Evolutionary conservation across 225 moss, liverwort and hornwort species (phyloP).

Genomic region (Thuidium tamariscinum): DNA sequence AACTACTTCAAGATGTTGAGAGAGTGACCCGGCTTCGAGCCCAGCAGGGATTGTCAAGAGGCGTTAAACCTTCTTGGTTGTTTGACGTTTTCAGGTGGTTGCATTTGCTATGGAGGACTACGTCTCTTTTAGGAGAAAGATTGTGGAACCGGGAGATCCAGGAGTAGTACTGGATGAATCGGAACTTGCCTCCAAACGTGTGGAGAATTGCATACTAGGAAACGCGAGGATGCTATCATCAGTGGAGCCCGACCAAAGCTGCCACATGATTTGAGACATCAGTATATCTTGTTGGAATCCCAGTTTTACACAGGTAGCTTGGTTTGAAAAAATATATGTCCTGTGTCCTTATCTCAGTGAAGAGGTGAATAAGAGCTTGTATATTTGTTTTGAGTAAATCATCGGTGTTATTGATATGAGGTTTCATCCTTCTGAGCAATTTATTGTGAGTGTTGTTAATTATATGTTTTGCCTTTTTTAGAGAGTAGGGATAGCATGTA

Average conservation of each 20-base stretch:
- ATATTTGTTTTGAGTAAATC: not conserved
- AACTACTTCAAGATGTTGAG: not conserved
- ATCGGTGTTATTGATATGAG: not conserved
- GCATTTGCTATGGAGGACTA: not conserved
- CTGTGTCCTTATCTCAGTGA: not conserved
- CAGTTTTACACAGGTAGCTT: not conserved
- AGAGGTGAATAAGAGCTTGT: not conserved
- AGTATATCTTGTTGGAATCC: too few relatives aligned
- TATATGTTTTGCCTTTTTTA: not conserved
- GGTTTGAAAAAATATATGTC: not conserved
- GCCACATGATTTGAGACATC: too few relatives aligned
- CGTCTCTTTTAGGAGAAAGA: not conserved
- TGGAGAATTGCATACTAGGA: not conserved
- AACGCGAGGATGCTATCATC: too few relatives aligned
- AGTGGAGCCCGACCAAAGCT: too few relatives aligned
- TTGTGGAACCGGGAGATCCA: not conserved
- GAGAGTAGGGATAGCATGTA: not conserved
- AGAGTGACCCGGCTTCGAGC: not conserved
- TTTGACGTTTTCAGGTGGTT: not conserved
- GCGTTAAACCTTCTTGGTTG: not conserved
- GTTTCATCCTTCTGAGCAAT: not conserved
- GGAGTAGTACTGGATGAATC: not conserved
- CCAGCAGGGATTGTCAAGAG: not conserved
- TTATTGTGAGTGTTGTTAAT: not conserved
- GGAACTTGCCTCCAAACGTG: not conserved